Evolutionary conservation across 257 asterid species (phyloP).

Genomic region (Nicotiana tomentosiformis): DNA sequence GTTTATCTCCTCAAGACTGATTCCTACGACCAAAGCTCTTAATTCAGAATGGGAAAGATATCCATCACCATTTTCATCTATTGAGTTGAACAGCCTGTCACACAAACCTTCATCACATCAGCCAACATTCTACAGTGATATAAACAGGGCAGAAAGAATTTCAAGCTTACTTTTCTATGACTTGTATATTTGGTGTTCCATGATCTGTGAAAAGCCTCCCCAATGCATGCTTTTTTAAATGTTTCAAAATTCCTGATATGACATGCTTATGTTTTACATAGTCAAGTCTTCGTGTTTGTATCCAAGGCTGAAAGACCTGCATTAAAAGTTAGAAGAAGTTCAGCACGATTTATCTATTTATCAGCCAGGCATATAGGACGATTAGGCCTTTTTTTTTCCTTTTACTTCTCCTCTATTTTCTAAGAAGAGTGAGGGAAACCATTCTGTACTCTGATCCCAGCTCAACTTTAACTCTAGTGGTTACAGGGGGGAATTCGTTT

Average conservation of each 20-base stretch:
- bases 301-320: slow-evolving; percentile 82
- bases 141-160: not conserved
- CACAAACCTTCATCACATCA: slow-evolving; percentile 6
- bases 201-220: slow-evolving; percentile 63
- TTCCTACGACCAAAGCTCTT: slow-evolving; percentile 66
- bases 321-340: slow-evolving; percentile 10
- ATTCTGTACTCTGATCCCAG: not conserved
- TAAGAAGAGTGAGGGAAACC: not conserved
- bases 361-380: not conserved
- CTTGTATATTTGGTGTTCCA: slow-evolving; percentile 54
- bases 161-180: slow-evolving; percentile 43
- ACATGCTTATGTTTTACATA: slow-evolving; percentile 74
- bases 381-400: not conserved
- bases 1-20: slow-evolving; percentile 55
- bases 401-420: not conserved
- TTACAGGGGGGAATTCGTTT: not conserved
- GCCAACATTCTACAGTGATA: not conserved
- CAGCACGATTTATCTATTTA: not conserved
- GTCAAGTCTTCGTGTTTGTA: slow-evolving; percentile 69
- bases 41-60: slow-evolving; percentile 53
- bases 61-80: slow-evolving; percentile 59
- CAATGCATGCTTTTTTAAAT: slow-evolving; percentile 53
- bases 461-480: not conserved
- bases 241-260: slow-evolving; percentile 68
- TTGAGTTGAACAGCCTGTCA: slow-evolving; percentile 54